Percentiles rank a stretch among this genome's conserved stretches.
phyloP scores from a whole-genome alignment of 495 filamentous ascomycete genomes.

The Tuber aestivum region DNA sequence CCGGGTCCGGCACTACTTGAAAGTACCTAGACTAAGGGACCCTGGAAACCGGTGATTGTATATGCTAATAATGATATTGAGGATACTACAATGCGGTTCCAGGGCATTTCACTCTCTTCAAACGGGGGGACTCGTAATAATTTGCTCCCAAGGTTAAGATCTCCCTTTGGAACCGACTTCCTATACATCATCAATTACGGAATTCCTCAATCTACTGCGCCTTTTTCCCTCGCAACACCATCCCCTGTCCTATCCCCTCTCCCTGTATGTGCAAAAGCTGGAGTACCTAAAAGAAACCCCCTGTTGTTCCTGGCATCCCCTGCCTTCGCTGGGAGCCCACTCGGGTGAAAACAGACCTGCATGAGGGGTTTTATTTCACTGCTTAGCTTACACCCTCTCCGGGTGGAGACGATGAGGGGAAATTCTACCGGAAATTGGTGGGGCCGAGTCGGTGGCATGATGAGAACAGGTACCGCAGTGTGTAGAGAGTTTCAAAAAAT shows the following conservation, averaged over 20 bases:
- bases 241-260: constrained; percentile 50
- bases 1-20: not conserved
- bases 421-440: constrained; percentile 49
- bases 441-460: constrained; percentile 50
- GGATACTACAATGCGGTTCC: constrained; percentile 43
- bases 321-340: too few species aligned
- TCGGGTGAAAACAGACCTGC: constrained; percentile 47
- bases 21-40: not conserved
- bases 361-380: constrained; percentile 56
- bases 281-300: constrained; percentile 49
- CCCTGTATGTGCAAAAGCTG: constrained; percentile 43
- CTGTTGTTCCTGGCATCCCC: constrained; percentile 55
- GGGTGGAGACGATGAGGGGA: constrained; percentile 24
- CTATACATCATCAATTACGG: constrained; percentile 52
- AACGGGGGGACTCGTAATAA: constrained; percentile 26
- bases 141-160: constrained; percentile 46
- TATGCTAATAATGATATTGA: not conserved
- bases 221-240: constrained; percentile 44
- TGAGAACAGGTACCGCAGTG: too few species aligned
- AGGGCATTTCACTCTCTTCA: constrained; percentile 48
- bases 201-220: constrained; percentile 43
- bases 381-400: constrained; percentile 47
- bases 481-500: too few species aligned
- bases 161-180: constrained; percentile 50
- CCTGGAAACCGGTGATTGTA: not conserved